Percentiles rank a stretch among this genome's conserved stretches.
Conservation (phyloP, 495 filamentous ascomycete species). For the Elaphomyces granulatus region DNA sequence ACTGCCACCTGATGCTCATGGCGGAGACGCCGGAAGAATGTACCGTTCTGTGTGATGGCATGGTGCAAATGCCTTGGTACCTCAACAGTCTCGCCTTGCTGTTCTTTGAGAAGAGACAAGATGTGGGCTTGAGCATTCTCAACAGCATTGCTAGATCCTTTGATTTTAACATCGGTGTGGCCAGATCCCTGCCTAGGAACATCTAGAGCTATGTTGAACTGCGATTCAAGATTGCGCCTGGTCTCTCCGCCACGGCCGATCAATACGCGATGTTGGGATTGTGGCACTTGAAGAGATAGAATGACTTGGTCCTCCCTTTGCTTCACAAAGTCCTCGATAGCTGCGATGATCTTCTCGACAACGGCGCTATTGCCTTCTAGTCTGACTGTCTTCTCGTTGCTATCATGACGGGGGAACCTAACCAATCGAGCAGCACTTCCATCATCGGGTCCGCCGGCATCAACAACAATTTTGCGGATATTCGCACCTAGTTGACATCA, state of each 20-base stretch:
- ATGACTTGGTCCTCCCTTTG: constrained; percentile 67
- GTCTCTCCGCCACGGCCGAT: constrained; percentile 87
- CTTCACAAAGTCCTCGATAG: constrained; percentile 63
- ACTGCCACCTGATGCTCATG: constrained; percentile 76
- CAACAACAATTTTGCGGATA: constrained; percentile 71
- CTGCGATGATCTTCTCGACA: constrained; percentile 75
- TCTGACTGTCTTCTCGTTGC: constrained; percentile 62
- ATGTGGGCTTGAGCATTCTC: constrained; percentile 79
- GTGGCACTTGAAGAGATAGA: constrained; percentile 62
- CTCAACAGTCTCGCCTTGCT: constrained; percentile 71
- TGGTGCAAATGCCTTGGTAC: constrained; percentile 74
- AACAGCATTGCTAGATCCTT: constrained; percentile 61
- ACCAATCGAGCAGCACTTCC: constrained; percentile 69
- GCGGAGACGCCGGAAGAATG: constrained; percentile 76
- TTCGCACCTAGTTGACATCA: constrained; percentile 49
- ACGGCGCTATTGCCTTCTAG: constrained; percentile 70
- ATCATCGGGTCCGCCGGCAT: constrained; percentile 81
- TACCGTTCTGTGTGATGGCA: constrained; percentile 70
- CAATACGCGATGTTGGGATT: constrained; percentile 75
- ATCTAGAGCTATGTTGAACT: constrained; percentile 79
- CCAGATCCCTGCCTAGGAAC: constrained; percentile 68
- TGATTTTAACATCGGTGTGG: constrained; percentile 62
- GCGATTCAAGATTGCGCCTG: constrained; percentile 69
- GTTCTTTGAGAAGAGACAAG: constrained; percentile 61
- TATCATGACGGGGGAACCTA: constrained; percentile 75